Evolutionary conservation across 2,329 filamentous ascomycete species (phyloP).

Genomic region (Colletotrichum coccodes): DNA sequence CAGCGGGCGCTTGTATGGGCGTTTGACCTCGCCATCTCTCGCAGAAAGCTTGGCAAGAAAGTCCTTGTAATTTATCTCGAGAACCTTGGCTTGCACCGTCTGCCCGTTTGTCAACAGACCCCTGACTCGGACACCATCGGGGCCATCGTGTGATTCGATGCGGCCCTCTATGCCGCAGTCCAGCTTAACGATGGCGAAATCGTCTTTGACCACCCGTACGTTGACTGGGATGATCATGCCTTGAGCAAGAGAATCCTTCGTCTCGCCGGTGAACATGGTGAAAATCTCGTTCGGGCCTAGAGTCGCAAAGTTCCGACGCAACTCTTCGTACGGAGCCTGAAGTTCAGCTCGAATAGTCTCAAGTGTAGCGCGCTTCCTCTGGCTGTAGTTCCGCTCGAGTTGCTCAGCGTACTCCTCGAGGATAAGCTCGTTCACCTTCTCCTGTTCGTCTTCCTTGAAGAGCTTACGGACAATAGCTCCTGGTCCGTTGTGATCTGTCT

Average conservation of each 20-base stretch:
- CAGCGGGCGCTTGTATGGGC: constrained; percentile 74
- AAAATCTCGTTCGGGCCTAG: constrained; percentile 85
- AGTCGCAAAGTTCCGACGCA: constrained; percentile 81
- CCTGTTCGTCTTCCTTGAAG: constrained; percentile 93
- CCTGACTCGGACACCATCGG: constrained; percentile 75
- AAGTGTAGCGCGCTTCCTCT: constrained; percentile 93
- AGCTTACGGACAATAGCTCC: constrained; percentile 93
- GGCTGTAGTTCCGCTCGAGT: constrained; percentile 90
- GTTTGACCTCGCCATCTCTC: constrained; percentile 81
- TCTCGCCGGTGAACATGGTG: constrained; percentile 97
- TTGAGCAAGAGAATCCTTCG: constrained; percentile 81
- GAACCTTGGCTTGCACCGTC: constrained; percentile 87
- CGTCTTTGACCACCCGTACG: constrained; percentile 87
- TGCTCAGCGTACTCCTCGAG: constrained; percentile 98
- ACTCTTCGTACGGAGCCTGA: constrained; percentile 92
- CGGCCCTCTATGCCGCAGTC: constrained; percentile 95
- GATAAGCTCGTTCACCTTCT: constrained; percentile 95
- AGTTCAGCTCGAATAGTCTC: constrained; percentile 96
- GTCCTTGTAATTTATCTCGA: constrained; percentile 87
- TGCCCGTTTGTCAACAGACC: constrained; percentile 83
- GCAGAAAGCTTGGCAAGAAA: constrained; percentile 87
- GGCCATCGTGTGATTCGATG: constrained; percentile 84
- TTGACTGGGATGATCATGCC: constrained; percentile 94
- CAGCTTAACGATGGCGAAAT: constrained; percentile 92
- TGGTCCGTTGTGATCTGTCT: constrained; percentile 88